A percentile compares a stretch with the other conserved stretches of the same genome.
Evolutionary conservation across 2,329 filamentous ascomycete species (phyloP).

Genomic region (Scedosporium dehoogii): DNA sequence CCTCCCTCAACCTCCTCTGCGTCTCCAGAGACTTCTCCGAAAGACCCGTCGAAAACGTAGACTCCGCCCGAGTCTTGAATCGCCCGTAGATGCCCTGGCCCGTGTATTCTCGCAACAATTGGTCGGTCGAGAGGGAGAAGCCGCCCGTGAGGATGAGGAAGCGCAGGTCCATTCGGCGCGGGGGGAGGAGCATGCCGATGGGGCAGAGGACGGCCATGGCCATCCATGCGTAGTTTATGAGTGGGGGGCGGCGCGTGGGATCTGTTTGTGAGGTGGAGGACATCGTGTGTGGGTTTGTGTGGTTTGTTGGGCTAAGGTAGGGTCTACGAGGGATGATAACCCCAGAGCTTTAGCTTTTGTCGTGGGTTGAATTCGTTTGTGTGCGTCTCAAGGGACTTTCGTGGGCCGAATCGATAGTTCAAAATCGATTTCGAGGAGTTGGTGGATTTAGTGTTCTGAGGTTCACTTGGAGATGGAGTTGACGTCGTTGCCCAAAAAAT

Average conservation of each 20-base stretch:
- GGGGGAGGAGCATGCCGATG: conserved; percentile 39
- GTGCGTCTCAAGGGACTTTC: not conserved
- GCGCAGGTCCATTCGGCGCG: conserved; percentile 40
- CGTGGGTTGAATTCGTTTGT: too few species aligned
- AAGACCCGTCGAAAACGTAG: conserved; percentile 36
- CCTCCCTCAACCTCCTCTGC: conserved; percentile 35
- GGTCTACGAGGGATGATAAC: not conserved
- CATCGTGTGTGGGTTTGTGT: not conserved
- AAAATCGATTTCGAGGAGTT: too few species aligned
- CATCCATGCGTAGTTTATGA: conserved; percentile 27
- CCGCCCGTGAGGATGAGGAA: conserved; percentile 38
- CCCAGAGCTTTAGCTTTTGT: too few species aligned
- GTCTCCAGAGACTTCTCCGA: conserved; percentile 44
- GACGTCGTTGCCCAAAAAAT: too few species aligned
- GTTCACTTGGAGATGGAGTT: too few species aligned
- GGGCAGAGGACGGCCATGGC: conserved; percentile 36
- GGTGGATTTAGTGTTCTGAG: too few species aligned
- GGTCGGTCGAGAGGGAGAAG: conserved; percentile 43
- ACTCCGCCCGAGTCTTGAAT: conserved; percentile 28
- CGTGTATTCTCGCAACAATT: conserved; percentile 46
- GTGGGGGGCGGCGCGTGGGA: not conserved
- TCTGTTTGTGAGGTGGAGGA: not conserved
- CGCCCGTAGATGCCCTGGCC: conserved; percentile 41
- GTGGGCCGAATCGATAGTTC: too few species aligned
- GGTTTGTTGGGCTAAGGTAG: not conserved